Evolutionary conservation across 2,329 filamentous ascomycete genomes (phyloP), one percentile per base, ranked within the genome.

Genomic region (Fusarium graminum): DNA sequence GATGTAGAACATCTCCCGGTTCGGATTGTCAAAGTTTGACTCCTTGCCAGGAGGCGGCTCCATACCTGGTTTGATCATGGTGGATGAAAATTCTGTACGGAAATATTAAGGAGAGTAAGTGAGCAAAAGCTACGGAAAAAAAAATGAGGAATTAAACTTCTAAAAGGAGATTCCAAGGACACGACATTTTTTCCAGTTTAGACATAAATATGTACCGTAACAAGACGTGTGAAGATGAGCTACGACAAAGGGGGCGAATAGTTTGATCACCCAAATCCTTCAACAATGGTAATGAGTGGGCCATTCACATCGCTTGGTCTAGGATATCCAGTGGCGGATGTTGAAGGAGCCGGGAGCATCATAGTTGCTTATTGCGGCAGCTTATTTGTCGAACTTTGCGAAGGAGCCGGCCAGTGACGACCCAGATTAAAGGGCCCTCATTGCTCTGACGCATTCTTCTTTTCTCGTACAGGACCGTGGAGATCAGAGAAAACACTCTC

Each of bases 1-100:
- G 3, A 67, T 59, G 40, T 66, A 66, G 5, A 50, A 63, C 43
- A 66, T 36, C 25, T 66, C 62, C 3, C 57, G 63, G 17, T 66
- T 14, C 0, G 63, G 63, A 3, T 63, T 40, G 12, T 63, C 63
- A 28, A 66, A 67, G 8, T 63, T 66, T 6, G 63, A 63, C 13
- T 45, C 32, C 7, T 52, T 22, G 6, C 63, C 63, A 0, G 51
- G 41, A 14, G 63, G 63, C 19, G 63, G 63, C 12, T 67, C 63
- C 63, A 67, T 66, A 6, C 28, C 63, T 34, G 63, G 44, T 6
- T 66, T 58, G 11, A 28, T 26, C 63, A 63, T 66, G 17, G 16
- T 19, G 14, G 6, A 11, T 25, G 3, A 25, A 1, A 6, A 28
- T 7, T 8, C 7, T 45, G 19, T 13, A 2, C 2, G 16, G 7